These are phyloP conservation scores for Parvularia atlantis DNA, from an alignment of 78 protist species.

Conservation along the genomic window DNA sequence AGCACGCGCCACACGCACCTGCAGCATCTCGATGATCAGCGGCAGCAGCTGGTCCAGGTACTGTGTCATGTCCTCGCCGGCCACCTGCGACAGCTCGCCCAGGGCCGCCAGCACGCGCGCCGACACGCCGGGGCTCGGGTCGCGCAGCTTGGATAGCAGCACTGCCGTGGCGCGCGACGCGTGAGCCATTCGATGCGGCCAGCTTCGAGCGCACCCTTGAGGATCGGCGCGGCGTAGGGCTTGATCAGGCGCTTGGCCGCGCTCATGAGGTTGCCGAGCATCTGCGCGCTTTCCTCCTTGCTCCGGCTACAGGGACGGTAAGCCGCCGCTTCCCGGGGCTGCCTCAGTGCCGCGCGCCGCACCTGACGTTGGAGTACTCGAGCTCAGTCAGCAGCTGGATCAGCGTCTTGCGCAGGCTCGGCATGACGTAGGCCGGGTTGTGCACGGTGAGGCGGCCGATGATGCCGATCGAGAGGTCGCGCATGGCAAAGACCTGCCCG, in stretches of 20 bases:
- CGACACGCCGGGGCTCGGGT: slow-evolving; percentile 41
- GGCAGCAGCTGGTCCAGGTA: slow-evolving; percentile 62
- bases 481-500: slow-evolving; percentile 53
- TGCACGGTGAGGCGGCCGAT: slow-evolving; percentile 75
- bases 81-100: slow-evolving; percentile 75
- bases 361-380: slow-evolving; percentile 21
- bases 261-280: slow-evolving; percentile 62
- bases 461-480: slow-evolving; percentile 61
- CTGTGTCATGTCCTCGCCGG: slow-evolving; percentile 52
- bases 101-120: slow-evolving; percentile 51
- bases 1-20: too few relatives aligned
- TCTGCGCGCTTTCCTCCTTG: slow-evolving; percentile 49
- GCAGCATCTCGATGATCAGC: slow-evolving; percentile 70
- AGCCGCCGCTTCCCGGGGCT: slow-evolving; percentile 72
- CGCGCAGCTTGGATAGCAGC: slow-evolving; percentile 49
- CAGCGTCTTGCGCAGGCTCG: slow-evolving; percentile 80
- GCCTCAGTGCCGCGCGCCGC: slow-evolving; percentile 78
- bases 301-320: slow-evolving; percentile 11
- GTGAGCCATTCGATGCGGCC: too few relatives aligned
- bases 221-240: slow-evolving; percentile 76
- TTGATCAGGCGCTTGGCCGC: slow-evolving; percentile 50
- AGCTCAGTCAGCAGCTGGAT: slow-evolving; percentile 81
- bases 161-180: too few relatives aligned
- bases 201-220: slow-evolving; percentile 1
- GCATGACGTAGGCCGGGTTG: slow-evolving; percentile 91